Base-by-base conservation (phyloP, 2,329 filamentous ascomycete species). In the Acrodontium crateriforme region DNA sequence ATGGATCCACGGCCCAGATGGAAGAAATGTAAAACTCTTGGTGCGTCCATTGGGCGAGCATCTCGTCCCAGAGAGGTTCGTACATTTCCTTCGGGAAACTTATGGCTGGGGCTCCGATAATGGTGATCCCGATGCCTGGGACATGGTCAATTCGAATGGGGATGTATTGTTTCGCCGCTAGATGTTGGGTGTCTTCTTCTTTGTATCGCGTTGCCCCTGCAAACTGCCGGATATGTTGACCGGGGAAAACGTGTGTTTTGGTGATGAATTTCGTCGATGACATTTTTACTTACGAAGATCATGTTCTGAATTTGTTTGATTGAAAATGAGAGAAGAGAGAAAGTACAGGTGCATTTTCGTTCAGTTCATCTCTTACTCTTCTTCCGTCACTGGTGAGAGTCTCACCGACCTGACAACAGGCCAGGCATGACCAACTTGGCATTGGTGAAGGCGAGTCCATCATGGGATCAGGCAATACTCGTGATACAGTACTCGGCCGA, bases 1-100 rank as follows among this genome's bases (percentile, higher is more conserved):
- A 72, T n/a, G 78, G 69, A 56, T 94, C 85, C 36, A 79, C 74
- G 44, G 91, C 85, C 79, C 80, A 91, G 41, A 93, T 83, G 34
- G 69, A 63, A n/a, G n/a, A n/a, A n/a, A n/a, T n/a, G n/a, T n/a
- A n/a, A n/a, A n/a, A n/a, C n/a, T n/a, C n/a, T n/a, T n/a, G n/a
- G 2, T 24, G 16, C n/a, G 18, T 12, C 14, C 21, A 21, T 11
- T 25, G 12, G 9, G 6, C 15, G 28, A 37, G 24, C 9, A 45
- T 20, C 11, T 43, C 37, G n/a, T 45, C 41, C 35, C 36, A 46
- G 5, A 47, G 30, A 3, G 44, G 41, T 31, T 47, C 41, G 24
- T 44, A 45, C 1, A 42, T 17, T 18, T 45, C 42, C 22, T 45
- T 44, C n/a, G 36, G 28, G 17, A 42, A 44, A 29, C 38, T 34